A percentile compares a stretch with the other conserved stretches of the same genome.
These are phyloP conservation scores for Maudiozyma bulderi DNA, from an alignment of 805 yeast genomes.

Conservation along the genomic window DNA sequence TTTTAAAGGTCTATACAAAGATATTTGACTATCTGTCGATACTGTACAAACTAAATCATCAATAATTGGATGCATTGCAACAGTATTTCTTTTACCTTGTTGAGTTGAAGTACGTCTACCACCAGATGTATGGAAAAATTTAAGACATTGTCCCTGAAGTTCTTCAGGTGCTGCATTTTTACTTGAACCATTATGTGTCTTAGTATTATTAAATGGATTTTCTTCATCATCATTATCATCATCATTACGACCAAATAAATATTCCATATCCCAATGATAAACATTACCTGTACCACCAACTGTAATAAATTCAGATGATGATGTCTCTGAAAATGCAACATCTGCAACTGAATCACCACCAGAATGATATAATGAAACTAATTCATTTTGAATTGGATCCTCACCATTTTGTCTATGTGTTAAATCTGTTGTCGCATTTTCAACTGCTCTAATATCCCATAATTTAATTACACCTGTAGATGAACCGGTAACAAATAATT, in stretches of 20 bases:
- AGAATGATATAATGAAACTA: constrained; percentile 21
- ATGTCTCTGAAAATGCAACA: constrained; percentile 23
- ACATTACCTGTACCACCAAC: constrained; percentile 28
- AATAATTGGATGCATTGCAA: constrained; percentile 24
- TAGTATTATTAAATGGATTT: not conserved
- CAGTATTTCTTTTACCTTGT: constrained; percentile 18
- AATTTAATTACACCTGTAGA: constrained; percentile 26
- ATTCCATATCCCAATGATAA: constrained; percentile 31
- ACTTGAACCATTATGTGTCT: not conserved
- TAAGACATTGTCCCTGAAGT: constrained; percentile 23
- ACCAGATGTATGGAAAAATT: constrained; percentile 25
- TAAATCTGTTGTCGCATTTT: constrained; percentile 18
- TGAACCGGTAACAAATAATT: constrained; percentile 26
- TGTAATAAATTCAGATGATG: constrained; percentile 24
- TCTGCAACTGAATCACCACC: constrained; percentile 28
- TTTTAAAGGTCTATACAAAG: constrained; percentile 21
- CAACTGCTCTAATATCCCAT: constrained; percentile 28
- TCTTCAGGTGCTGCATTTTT: constrained; percentile 28
- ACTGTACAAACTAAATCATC: constrained; percentile 21
- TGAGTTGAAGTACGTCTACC: constrained; percentile 15
- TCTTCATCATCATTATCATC: constrained; percentile 34
- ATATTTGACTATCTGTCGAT: constrained; percentile 21
- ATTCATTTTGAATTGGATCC: constrained; percentile 22
- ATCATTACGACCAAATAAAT: constrained; percentile 34
- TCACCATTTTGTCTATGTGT: constrained; percentile 22